Evolutionary conservation across 2,329 filamentous ascomycete species (phyloP).

Genomic region (Chalaropsis thielavioides): DNA sequence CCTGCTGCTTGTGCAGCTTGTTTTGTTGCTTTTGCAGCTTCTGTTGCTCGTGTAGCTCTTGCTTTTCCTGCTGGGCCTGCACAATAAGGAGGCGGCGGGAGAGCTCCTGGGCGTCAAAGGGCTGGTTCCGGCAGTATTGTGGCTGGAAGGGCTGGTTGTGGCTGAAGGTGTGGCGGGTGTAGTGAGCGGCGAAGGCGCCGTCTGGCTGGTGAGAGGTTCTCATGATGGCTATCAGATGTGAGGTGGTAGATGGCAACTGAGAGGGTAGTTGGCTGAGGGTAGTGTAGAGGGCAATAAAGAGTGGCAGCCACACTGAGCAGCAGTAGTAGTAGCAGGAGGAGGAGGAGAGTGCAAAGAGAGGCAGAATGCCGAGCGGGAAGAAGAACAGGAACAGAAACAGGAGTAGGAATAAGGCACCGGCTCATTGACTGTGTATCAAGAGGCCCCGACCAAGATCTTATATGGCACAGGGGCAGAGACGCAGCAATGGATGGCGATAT

Average conservation of each 20-base stretch:
- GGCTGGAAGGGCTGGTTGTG: slow-evolving; percentile 21
- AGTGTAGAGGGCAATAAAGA: no score
- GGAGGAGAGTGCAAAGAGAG: no score
- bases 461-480: neutral
- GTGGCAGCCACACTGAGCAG: no score
- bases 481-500: neutral
- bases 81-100: slow-evolving; percentile 37
- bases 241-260: neutral
- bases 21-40: slow-evolving; percentile 30
- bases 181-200: neutral
- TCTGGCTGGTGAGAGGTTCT: slow-evolving; percentile 7
- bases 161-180: slow-evolving; percentile 12
- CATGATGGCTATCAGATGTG: slow-evolving; percentile 2
- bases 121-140: slow-evolving; percentile 17
- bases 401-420: neutral
- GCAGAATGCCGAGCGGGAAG: neutral
- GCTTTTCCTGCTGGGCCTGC: slow-evolving; percentile 33
- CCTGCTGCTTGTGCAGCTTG: slow-evolving; percentile 18
- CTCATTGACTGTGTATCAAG: no score
- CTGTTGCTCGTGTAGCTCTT: neutral
- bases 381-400: neutral
- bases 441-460: neutral
- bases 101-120: slow-evolving; percentile 42
- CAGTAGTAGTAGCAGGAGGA: no score
- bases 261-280: neutral